Evolutionary conservation across 2,329 filamentous ascomycete species (phyloP), one percentile per base, ranked within the genome.

Genomic region (Fusarium palustre): DNA sequence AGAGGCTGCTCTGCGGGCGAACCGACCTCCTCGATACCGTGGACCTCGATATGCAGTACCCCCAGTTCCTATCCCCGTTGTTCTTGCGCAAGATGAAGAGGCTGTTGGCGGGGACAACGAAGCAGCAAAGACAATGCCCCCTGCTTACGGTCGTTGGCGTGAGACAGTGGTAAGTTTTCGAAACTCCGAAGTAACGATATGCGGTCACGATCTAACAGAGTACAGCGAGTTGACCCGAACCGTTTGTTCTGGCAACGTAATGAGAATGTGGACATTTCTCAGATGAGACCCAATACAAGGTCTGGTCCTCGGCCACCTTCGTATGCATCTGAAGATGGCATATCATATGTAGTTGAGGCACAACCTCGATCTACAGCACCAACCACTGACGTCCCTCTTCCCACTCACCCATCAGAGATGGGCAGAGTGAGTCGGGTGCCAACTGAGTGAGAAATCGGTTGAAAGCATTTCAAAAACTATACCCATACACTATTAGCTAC

Each of bases 121-220:
- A 61, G 81, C 85, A 0, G 80, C 81, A 42, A 89, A 89, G 72
- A 69, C 85, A 22, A 88, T 89, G 11, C 94, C 94, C 6, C 94
- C 94, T 0, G 93, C 93, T 3, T 97, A 97, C 76, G 94, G 94
- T 0, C 81, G 93, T 1, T 97, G 93, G 92, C 85, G 93, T 54
- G 90, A 90, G 78, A 95, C 91, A 74, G 92, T 96, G 79, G 90
- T 92, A 85, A 79, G 90, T 88, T 48, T 3, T 31, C 10, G 28
- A 22, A 13, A 43, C 3, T 24, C 7, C 8, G 9, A 4, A 20
- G 7, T 5, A 18, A 28, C 39, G 31, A 11, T 18, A 2, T 22
- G 34, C n/a, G 2, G 10, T 25, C 15, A 25, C 16, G 8, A 20
- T 20, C 68, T 75, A 52, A 68, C n/a, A 8, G 7, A 49, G 24